A percentile compares a stretch with the other conserved stretches of the same genome.
These are phyloP conservation scores for Cylindrotheca fusiformis DNA, from an alignment of 108 stramenopile species.

Conservation along the genomic window DNA sequence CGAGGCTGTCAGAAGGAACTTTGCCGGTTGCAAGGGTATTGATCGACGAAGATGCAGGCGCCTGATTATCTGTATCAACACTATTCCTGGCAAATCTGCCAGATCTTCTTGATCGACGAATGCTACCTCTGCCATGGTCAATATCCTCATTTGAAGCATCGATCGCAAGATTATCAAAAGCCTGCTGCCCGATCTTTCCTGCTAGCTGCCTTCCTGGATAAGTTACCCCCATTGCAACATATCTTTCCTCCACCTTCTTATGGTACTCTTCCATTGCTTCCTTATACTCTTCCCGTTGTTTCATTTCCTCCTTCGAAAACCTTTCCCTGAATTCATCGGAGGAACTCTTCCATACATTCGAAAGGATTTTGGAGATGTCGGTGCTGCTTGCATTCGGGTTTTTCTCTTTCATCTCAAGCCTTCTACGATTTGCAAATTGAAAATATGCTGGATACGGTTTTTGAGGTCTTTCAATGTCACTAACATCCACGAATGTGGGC, in stretches of 20 bases:
- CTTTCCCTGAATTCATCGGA: background rate
- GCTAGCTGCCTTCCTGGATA: background rate
- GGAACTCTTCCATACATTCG: constrained; percentile 13
- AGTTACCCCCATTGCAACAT: background rate
- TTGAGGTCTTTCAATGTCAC: constrained; percentile 1
- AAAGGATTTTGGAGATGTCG: constrained; percentile 17
- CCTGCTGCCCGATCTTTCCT: background rate
- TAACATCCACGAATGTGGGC: background rate
- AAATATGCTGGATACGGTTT: constrained; percentile 21
- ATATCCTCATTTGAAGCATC: background rate
- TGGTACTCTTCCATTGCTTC: constrained; percentile 7
- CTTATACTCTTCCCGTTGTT: constrained; percentile 3
- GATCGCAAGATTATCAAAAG: background rate
- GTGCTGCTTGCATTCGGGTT: constrained; percentile 5
- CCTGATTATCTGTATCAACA: background rate
- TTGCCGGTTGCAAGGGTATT: background rate
- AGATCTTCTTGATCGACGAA: constrained; percentile 24
- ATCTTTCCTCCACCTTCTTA: background rate
- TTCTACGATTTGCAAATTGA: constrained; percentile 6
- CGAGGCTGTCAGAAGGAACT: constrained; percentile 2
- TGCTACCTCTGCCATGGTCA: background rate
- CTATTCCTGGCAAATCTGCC: constrained; percentile 13
- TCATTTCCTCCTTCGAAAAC: constrained; percentile 4
- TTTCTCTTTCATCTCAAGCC: constrained; percentile 8
- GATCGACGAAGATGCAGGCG: background rate